Evolutionary conservation across 768 basidiomycete genomes (phyloP).

Genomic region (Hygrocybe coccinea): DNA sequence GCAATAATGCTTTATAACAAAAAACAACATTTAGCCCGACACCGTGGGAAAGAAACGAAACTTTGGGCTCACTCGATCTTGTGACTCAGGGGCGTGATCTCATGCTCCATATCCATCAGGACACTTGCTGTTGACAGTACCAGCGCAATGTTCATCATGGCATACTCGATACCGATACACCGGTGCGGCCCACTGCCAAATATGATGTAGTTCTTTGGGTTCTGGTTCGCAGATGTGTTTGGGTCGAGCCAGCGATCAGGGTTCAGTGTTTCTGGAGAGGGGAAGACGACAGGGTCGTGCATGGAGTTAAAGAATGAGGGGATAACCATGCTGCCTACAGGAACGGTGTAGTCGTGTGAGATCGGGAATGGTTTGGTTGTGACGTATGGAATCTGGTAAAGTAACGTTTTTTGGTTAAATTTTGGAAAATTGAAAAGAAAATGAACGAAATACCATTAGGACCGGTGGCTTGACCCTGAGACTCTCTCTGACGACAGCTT

Average conservation of each 20-base stretch:
- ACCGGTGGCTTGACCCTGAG: conserved; percentile 90
- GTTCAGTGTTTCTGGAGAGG: conserved; percentile 72
- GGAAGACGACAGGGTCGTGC: conserved; percentile 85
- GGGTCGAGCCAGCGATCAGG: conserved; percentile 95
- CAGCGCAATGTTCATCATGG: conserved; percentile 83
- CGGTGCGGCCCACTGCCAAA: conserved; percentile 92
- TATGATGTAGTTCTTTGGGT: conserved; percentile 93
- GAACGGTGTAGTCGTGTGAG: conserved; percentile 85
- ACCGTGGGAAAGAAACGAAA: too few species aligned
- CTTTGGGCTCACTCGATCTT: conserved; percentile 83
- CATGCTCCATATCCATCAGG: conserved; percentile 83
- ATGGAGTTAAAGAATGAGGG: conserved; percentile 90
- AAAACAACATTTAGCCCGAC: conserved; percentile 5
- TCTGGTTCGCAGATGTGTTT: conserved; percentile 66
- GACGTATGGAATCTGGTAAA: conserved; percentile 81
- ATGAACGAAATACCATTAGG: conserved; percentile 63
- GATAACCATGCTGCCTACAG: conserved; percentile 88
- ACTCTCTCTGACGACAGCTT: conserved; percentile 91
- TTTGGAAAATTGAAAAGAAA: too few species aligned
- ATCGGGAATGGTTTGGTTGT: conserved; percentile 90
- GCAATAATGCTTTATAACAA: conserved; percentile 68
- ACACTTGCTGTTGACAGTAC: conserved; percentile 78
- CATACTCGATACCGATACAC: conserved; percentile 91
- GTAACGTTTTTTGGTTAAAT: too few species aligned
- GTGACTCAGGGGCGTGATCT: conserved; percentile 69